These are phyloP conservation scores for Fonsecaea erecta DNA, from an alignment of 2,329 filamentous ascomycete genomes.

Conservation along the genomic window DNA sequence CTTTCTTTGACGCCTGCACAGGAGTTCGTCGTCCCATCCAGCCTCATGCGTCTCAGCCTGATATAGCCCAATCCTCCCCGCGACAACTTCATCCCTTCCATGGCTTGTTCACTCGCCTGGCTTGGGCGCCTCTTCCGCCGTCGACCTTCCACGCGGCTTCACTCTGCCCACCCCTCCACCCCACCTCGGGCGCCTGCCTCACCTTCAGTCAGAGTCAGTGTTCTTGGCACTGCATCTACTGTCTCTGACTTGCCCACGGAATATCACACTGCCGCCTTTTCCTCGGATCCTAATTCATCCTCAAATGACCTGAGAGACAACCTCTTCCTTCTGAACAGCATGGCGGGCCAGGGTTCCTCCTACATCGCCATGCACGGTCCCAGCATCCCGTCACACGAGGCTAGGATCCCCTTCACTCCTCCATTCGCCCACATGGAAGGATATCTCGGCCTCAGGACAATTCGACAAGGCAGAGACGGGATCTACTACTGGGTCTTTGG, in stretches of 20 bases:
- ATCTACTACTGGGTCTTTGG: conserved; percentile 14
- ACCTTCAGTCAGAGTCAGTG: neutral
- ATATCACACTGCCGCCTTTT: neutral
- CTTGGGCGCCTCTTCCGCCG: conserved; percentile 18
- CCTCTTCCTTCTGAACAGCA: conserved; percentile 15
- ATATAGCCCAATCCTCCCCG: neutral
- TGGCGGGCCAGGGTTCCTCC: conserved; percentile 18
- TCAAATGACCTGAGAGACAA: neutral
- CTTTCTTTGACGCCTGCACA: neutral
- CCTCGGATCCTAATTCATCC: neutral
- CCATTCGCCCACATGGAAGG: conserved; percentile 17
- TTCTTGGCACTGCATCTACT: neutral
- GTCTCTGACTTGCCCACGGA: neutral
- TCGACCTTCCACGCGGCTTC: conserved; percentile 5
- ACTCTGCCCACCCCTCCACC: conserved; percentile 1
- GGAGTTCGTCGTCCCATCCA: neutral
- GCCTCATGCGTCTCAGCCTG: conserved; percentile 5
- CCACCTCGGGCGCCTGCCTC: conserved; percentile 1
- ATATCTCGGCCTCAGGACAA: conserved; percentile 8
- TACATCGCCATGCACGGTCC: conserved; percentile 1
- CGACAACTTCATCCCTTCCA: neutral
- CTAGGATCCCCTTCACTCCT: conserved; percentile 7
- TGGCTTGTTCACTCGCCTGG: conserved; percentile 13
- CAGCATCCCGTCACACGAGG: neutral
- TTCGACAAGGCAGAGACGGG: conserved; percentile 1